Evolutionary conservation across 1,284 basidiomycete species (phyloP), one percentile per base, ranked within the genome.

Genomic region (Mixia osmundae): DNA sequence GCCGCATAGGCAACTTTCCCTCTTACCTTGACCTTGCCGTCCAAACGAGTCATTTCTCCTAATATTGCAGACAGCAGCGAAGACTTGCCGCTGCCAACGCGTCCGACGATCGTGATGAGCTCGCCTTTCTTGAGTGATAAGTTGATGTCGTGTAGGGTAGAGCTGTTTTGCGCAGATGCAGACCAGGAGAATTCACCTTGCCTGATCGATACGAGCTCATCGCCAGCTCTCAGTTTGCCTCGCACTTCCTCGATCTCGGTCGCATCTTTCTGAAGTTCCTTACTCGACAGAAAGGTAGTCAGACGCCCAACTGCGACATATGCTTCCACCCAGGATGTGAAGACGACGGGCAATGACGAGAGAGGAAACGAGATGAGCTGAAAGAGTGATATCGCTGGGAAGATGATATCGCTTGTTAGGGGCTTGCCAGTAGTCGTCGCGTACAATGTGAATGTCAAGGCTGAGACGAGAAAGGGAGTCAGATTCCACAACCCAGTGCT

Each of bases 301-400:
- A 95, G 61, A 36, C 87, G 76, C 29, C 65, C 67, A 20, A 83
- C 67, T 0, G 82, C 87, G 10, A 95, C 87, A 30, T 74, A 57
- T 0, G 85, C 78, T 53, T 85, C 77, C 34, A 87, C 71, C 44
- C 79, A 65, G 46, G 71, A 76, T 6, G 73, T 71, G 2, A 69
- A 75, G 11, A 50, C 49, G 34, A 47, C 37, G 9, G 48, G 48
- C 5, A 50, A 38, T 18, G 49, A 45, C 1, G 71, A 75, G 24
- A 94, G 63, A 16, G 87, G 83, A 61, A 91, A 77, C 47, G 74
- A 68, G 23, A 94, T 62, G 1, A 95, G 65, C 66, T 80, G 76
- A 61, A 94, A 95, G 26, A 95, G 62, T 0, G 80, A 76, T 36
- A 95, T 82, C 0, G 82, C 73, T 3, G 87, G 87, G 66, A 95